Evolutionary conservation across 768 basidiomycete species (phyloP).

Genomic region (Neoboletus magnificus): DNA sequence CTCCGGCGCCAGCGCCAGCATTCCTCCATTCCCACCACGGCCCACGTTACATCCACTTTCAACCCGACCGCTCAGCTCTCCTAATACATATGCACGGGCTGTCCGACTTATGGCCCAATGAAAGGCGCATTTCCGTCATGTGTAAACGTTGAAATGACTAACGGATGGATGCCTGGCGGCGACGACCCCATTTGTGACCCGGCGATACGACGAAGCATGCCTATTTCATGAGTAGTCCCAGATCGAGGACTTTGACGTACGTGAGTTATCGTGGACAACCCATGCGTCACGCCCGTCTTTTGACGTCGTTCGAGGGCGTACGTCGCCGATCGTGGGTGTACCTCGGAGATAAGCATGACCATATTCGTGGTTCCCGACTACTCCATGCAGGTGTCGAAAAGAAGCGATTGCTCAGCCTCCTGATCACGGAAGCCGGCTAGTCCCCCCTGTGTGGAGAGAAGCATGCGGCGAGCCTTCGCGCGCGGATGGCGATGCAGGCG

Average conservation of each 20-base stretch:
- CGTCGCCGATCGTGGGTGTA: constrained; percentile 1
- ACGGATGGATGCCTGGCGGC: constrained; percentile 46
- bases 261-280: constrained; percentile 14
- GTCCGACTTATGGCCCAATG: constrained; percentile 53
- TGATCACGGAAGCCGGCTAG: constrained; percentile 20
- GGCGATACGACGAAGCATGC: constrained; percentile 21
- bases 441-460: constrained; percentile 22
- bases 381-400: constrained; percentile 57
- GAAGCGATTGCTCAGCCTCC: constrained; percentile 36
- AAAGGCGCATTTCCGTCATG: constrained; percentile 50
- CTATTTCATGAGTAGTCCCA: constrained; percentile 34
- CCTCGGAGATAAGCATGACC: constrained; percentile 14
- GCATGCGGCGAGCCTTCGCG: constrained; percentile 3
- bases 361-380: constrained; percentile 9
- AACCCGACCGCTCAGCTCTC: background rate
- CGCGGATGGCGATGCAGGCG: constrained; percentile 7
- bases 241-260: constrained; percentile 56
- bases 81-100: constrained; percentile 34
- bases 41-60: background rate
- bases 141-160: constrained; percentile 45
- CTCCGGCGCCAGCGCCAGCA: background rate
- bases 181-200: constrained; percentile 44
- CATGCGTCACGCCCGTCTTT: constrained; percentile 6
- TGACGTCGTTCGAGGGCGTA: constrained; percentile 11
- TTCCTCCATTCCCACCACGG: background rate